Evolutionary conservation across 257 asterid species (phyloP), one percentile per base, ranked within the genome.

Genomic region (Craterostigma plantagineum): DNA sequence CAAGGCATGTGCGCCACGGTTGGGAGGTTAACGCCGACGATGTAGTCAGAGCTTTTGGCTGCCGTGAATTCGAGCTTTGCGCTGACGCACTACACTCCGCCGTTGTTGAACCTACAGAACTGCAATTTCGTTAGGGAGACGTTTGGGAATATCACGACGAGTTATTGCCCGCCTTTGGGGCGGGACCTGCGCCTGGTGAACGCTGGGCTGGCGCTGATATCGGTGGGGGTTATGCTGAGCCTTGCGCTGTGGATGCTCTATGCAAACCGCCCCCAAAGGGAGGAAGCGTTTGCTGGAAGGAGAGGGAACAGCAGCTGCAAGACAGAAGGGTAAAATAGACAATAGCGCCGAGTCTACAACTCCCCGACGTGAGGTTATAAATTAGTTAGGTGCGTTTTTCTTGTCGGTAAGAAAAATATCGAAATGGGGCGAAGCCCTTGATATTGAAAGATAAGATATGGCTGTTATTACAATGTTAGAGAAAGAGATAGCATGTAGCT

Each of bases 261-360:
- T 38, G 94, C 84, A 16, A 83, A 90, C 95, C 93, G 86, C 91
- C 98, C 95, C 93, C 92, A 50, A 82, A 83, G 92, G 93, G 95
- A 76, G 93, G 98, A 90, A 60, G 95, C 69, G 91, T 82, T 79
- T 69, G 94, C 71, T 45, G 76, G 77, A 73, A 14, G 16, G 15
- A 12, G 40, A 36, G 40, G 40, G 4, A 36, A 36, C 8, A 36
- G 8, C 8, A 11, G 17, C 14, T 11, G 16, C 45, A 40, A 40
- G 16, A 3, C 16, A 8, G n/a, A 40, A 40, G 45, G 2, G 30
- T 23, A 23, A 23, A 23, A 23, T 23, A 2, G 30, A 23, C 30
- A 23, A 23, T 23, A 23, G 30, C 30, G 30, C n/a, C n/a, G n/a
- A n/a, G n/a, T n/a, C n/a, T 23, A 23, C 30, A 23, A 23, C n/a